Percentiles rank a stretch among this genome's conserved stretches.
Conservation (phyloP, 2,329 filamentous ascomycete species). For the Xylariaceae sp. region DNA sequence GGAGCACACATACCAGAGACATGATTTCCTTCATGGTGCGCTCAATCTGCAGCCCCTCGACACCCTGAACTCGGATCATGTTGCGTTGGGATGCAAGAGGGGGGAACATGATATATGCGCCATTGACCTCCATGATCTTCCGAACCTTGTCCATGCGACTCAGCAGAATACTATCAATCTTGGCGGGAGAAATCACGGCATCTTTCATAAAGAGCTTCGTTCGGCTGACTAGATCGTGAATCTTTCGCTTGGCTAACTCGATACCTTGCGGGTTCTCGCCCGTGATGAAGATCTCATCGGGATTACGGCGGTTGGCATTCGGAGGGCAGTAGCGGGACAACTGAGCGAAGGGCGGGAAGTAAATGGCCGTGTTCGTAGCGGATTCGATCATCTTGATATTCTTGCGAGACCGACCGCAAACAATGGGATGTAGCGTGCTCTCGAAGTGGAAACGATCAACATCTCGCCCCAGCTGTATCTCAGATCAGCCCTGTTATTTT, state of each 20-base stretch:
- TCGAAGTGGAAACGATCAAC: constrained; percentile 31
- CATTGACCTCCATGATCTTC: constrained; percentile 95
- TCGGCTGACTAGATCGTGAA: constrained; percentile 76
- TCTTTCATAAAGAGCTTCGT: constrained; percentile 89
- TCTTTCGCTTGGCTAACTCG: constrained; percentile 80
- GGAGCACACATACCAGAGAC: constrained; percentile 62
- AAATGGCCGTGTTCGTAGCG: constrained; percentile 90
- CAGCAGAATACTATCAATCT: constrained; percentile 90
- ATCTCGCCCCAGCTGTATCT: constrained; percentile 28
- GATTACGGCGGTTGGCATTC: constrained; percentile 73
- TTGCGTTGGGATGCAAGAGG: constrained; percentile 79
- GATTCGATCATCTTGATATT: constrained; percentile 98
- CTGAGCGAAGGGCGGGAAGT: constrained; percentile 91
- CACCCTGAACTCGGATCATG: constrained; percentile 83
- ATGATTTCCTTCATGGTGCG: constrained; percentile 93
- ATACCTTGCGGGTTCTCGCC: constrained; percentile 83
- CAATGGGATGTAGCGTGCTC: constrained; percentile 71
- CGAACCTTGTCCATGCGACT: constrained; percentile 92
- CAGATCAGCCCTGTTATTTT: constrained; percentile 19
- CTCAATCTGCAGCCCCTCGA: constrained; percentile 89
- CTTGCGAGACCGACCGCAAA: constrained; percentile 89
- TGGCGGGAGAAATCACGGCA: constrained; percentile 80
- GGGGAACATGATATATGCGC: constrained; percentile 90
- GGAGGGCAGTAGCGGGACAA: constrained; percentile 86
- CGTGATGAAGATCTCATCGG: constrained; percentile 91